Evolutionary conservation across 1,284 basidiomycete species (phyloP), one percentile per base, ranked within the genome.

Genomic region (Ceratobasidium sp.): DNA sequence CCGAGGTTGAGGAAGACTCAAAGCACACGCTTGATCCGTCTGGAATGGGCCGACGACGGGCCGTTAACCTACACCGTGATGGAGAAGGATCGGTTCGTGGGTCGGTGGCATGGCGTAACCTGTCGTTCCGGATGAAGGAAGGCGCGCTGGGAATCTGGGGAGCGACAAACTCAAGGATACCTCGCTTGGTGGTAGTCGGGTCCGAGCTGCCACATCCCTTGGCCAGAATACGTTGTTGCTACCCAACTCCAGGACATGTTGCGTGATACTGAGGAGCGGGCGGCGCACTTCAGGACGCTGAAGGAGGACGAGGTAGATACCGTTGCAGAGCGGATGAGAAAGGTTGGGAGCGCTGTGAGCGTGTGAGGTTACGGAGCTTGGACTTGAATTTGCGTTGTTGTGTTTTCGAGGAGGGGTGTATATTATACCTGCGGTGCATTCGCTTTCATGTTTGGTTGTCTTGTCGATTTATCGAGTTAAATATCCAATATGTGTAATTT

Each of bases 251-350:
- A 17, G 13, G 49, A 53, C 35, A 65, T 65, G 49, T 6, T 25
- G 7, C 49, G 50, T 3, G 62, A 53, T 20, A 65, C 62, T 32
- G 62, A 27, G 17, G 62, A 65, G 49, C 47, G 62, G 49, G 62
- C 62, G 25, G 49, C 62, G 27, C 17, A 53, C 12, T 42, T 65
- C 22, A 49, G 62, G 34, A 35, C 62, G 22, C 20, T 65, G 25
- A 25, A 47, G 42, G 38, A 17, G 25, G 38, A 52, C 20, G 35
- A 31, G 38, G 43, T 53, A 10, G 62, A 53, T 20, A 32, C 34
- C 20, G 60, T 64, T 7, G 60, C 45, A 32, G 60, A 64, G 22
- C 42, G 60, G 47, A 64, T 64, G n/a, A 45, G 60, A 17, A 64
- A 64, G 47, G 60, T 47, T n/a, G 47, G 45, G 45, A 22, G 31